Base-by-base conservation (phyloP, 2,329 filamentous ascomycete genomes). In the Fusarium compactum region DNA sequence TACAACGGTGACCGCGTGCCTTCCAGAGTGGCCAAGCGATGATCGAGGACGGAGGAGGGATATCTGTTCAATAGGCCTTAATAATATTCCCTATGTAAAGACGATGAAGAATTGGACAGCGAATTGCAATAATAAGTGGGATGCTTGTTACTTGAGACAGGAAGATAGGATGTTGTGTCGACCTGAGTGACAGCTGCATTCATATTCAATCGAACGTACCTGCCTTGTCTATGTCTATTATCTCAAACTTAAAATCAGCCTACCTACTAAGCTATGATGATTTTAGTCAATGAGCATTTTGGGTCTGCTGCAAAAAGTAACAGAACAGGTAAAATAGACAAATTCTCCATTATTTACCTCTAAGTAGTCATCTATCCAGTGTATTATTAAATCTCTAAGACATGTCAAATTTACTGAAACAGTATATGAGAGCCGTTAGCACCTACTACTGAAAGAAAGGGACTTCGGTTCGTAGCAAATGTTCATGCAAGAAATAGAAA, bases 1-100 rank as follows among this genome's bases (percentile, higher is more conserved):
- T 80, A 81, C 27, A 77, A 75, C 48, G 77, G 78, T 34, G 80
- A 82, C 55, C 73, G 79, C 40, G 76, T 79, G n/a, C 78, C 79
- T 24, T 71, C 69, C n/a, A 74, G 79, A 46, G 75, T 81, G 22
- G 62, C 76, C 34, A 79, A 77, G 56, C 70, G 77, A 58, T 79
- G 59, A 58, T 48, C 15, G 20, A 50, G 25, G n/a, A 44, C 32
- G 41, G 34, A 32, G 24, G 16, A 38, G 22, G 30, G 18, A 27
- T 10, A 34, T 48, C 9, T 44, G 24, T 50, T 46, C 34, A 47
- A 29, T 54, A 69, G 30, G 30, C 32, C 22, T 43, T 62, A 53
- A 58, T 62, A 43, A 62, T 56, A 69, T 67, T 51, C 25, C 41
- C 40, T 62, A 27, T 56, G 30, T 55, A 44, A 34, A 10, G 29